Evolutionary conservation across 2,329 filamentous ascomycete species (phyloP).

Genomic region (Stagonosporopsis vannaccii): DNA sequence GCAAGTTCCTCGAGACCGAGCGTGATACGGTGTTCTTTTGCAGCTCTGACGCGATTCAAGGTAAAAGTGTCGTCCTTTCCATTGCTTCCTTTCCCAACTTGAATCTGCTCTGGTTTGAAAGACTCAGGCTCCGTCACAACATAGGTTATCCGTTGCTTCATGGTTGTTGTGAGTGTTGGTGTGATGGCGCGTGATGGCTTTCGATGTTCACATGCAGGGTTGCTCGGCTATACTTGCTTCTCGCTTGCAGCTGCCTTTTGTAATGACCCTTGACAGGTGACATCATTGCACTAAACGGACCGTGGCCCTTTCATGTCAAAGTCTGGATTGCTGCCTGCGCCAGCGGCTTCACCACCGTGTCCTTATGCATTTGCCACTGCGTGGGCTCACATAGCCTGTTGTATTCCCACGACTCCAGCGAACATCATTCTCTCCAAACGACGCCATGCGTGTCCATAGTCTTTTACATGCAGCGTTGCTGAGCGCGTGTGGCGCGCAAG

Average conservation of each 20-base stretch:
- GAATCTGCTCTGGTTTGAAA: slow-evolving; percentile 70
- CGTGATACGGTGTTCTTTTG: slow-evolving; percentile 81
- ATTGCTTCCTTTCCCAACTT: slow-evolving; percentile 53
- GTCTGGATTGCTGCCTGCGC: slow-evolving; percentile 26
- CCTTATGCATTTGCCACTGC: slow-evolving; percentile 33
- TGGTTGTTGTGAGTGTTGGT: slow-evolving; percentile 26
- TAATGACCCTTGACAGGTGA: slow-evolving; percentile 17
- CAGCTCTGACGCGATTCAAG: slow-evolving; percentile 68
- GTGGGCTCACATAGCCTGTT: slow-evolving; percentile 9
- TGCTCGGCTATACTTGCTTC: slow-evolving; percentile 4
- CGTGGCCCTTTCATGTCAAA: slow-evolving; percentile 14
- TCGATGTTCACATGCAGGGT: slow-evolving; percentile 10
- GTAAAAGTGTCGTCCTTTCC: slow-evolving; percentile 56
- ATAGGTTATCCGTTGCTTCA: slow-evolving; percentile 82
- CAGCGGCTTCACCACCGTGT: slow-evolving; percentile 31
- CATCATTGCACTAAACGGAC: slow-evolving; percentile 18
- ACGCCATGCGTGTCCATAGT: slow-evolving; percentile 41
- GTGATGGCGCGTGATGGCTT: slow-evolving; percentile 18
- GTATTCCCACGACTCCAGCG: neutral
- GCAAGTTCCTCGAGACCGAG: slow-evolving; percentile 77
- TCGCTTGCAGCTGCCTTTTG: slow-evolving; percentile 1
- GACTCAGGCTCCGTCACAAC: slow-evolving; percentile 70
- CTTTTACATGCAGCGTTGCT: slow-evolving; percentile 45
- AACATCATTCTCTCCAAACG: neutral
- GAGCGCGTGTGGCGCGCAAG: slow-evolving; percentile 37